Percentiles rank a stretch among this genome's conserved stretches.
Conservation (phyloP, 2,329 filamentous ascomycete species). For the Fonsecaea nubica region DNA sequence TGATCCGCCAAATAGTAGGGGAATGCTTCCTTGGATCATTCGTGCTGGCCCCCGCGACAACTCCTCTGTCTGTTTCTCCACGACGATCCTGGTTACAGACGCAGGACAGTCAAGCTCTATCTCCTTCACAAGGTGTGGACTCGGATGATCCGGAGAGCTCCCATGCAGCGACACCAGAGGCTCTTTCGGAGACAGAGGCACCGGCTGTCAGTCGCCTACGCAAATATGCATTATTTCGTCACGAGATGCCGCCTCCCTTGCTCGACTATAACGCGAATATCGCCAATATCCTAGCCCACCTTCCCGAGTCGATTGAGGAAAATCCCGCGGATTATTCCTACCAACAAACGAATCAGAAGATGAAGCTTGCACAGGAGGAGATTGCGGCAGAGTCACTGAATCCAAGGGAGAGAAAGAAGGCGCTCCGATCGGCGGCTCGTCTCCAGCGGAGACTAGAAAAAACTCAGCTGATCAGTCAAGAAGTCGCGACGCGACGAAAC, state of each 20-base stretch:
- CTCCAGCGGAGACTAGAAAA: constrained; percentile 29
- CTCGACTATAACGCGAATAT: constrained; percentile 15
- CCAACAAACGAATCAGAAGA: constrained; percentile 25
- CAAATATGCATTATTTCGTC: constrained; percentile 21
- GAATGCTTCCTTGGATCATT: constrained; percentile 26
- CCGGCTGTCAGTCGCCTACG: constrained; percentile 25
- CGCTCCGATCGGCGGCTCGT: constrained; percentile 23
- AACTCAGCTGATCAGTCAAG: constrained; percentile 24
- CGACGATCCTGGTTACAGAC: neutral
- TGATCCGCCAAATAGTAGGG: constrained; percentile 29
- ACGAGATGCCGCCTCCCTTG: constrained; percentile 14
- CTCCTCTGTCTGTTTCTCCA: constrained; percentile 1
- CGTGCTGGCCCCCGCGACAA: constrained; percentile 6
- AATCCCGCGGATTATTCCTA: constrained; percentile 35
- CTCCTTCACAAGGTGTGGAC: constrained; percentile 11
- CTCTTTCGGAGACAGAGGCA: constrained; percentile 10
- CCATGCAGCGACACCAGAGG: constrained; percentile 12
- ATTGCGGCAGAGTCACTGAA: constrained; percentile 30
- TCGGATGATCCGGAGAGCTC: constrained; percentile 14
- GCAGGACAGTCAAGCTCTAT: neutral
- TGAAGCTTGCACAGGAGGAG: constrained; percentile 30
- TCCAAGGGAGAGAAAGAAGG: constrained; percentile 28
- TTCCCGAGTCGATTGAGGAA: constrained; percentile 28
- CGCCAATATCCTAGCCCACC: constrained; percentile 26
- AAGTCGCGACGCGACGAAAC: constrained; percentile 22